Base-by-base conservation (phyloP, 2,329 filamentous ascomycete genomes). In the Sclerotinia borealis region DNA sequence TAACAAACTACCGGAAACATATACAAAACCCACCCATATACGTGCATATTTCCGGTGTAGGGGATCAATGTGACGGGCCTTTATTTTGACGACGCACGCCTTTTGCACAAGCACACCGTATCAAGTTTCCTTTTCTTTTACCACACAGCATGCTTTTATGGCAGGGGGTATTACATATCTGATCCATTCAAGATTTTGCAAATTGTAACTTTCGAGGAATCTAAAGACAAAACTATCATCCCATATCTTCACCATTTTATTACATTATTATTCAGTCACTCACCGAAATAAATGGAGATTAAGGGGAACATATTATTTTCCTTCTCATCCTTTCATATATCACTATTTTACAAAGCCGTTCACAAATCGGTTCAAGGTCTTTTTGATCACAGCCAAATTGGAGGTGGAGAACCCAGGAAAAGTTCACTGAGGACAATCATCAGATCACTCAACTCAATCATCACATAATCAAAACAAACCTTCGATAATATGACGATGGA, bases 41-140 rank as follows among this genome's bases (percentile, higher is more conserved):
- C 25, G 52, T 52, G 34, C 27, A 56, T 45, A 45, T 45, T 41
- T 56, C 54, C 54, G 54, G 52, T 45, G 27, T 56, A 45, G 37
- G 37, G 37, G 54, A 17, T 54, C 55, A 27, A 39, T 47, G 55
- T 60, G 64, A 66, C 60, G n/a, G n/a, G 63, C 64, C 64, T 52
- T 47, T 45, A 27, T 34, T 47, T 59, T 58, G 41, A 49, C 50
- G 64, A 63, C 39, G 56, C 65, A 64, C 59, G 48, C 63, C 34
- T 55, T 41, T 41, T 56, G 59, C 60, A 51, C 54, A 61, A 55
- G 59, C 25, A 48, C 59, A 62, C 41, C 59, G 43, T 31, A 65
- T 55, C 51, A 37, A 50, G 5, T 45, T 43, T 43, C 45, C 25
- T 27, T 48, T 41, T 41, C 27, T 61, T 27, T 52, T 36, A 10